Base-by-base conservation (phyloP, 441 rosid genomes). In the Adansonia grandidieri region DNA sequence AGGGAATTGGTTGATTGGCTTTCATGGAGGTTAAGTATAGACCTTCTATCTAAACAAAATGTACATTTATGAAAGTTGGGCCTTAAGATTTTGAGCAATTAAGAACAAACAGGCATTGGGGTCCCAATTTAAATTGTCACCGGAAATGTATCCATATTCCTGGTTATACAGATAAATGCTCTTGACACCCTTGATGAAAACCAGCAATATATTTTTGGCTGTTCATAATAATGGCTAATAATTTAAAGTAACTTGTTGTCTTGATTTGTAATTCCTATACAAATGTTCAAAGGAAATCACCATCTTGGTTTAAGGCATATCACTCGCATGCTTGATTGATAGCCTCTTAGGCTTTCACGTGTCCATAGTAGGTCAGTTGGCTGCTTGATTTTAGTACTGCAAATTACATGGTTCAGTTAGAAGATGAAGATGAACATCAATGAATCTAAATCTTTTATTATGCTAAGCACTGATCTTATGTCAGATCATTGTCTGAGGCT, bases 1-100 rank as follows among this genome's bases (percentile, higher is more conserved):
- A 81, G 94, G 53, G 92, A 88, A 24, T 75, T 91, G 82, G 76
- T 91, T 80, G 90, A 90, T 79, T 91, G 94, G 94, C 94, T 91
- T 81, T 32, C 37, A 91, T 89, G 40, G 94, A 91, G 92, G 94
- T 89, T 77, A 79, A 32, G 87, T 2, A n/a, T 47, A 10, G 17
- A 15, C 81, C 61, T 65, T 0, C 7, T 17, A 68, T 10, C 58
- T 50, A 62, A 28, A 5, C 28, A 62, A 24, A 11, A 13, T 62
- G 15, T 62, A 61, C n/a, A 13, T 17, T 28, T 1, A 62, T 10
- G 19, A 40, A 62, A 10, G 44, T 22, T 60, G 5, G 40, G 13
- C 32, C 22, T n/a, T 58, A 20, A 20, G 32, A 20, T 58, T 58
- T 58, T 58, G 32, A 58, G 6, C 20, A 5, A n/a, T n/a, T 2